A percentile compares a stretch with the other conserved stretches of the same genome.
Evolutionary conservation across 768 basidiomycete genomes (phyloP).

Genomic region (Leucocoprinus leucothites): DNA sequence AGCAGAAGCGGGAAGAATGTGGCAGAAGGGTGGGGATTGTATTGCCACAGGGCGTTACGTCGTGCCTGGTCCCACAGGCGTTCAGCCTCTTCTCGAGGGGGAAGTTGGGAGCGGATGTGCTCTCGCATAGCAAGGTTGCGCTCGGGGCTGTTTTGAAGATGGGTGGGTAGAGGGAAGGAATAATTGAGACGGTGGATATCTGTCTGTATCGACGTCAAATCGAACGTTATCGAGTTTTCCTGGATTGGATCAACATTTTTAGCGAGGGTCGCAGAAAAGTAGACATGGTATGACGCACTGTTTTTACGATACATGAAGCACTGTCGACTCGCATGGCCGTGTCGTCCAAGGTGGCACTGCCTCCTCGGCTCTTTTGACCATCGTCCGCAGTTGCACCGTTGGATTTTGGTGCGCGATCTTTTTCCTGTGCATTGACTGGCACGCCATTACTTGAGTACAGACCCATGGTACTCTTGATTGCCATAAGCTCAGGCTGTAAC

Average conservation of each 20-base stretch:
- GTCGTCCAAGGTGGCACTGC: constrained; percentile 31
- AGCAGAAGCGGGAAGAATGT: constrained; percentile 64
- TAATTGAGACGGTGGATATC: constrained; percentile 53
- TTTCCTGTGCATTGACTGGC: background rate
- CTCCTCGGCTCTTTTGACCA: constrained; percentile 19
- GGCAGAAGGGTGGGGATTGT: constrained; percentile 63
- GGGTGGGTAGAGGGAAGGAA: constrained; percentile 45
- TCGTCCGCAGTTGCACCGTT: background rate
- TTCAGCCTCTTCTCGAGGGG: constrained; percentile 52
- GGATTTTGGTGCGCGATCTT: background rate
- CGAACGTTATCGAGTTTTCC: constrained; percentile 5
- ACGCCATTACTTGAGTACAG: constrained; percentile 34
- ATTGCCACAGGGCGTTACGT: constrained; percentile 69
- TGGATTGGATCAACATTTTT: background rate
- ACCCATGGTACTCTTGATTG: constrained; percentile 55
- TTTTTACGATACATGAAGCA: constrained; percentile 1
- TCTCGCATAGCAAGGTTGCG: constrained; percentile 53
- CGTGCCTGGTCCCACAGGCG: constrained; percentile 62
- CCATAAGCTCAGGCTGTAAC: constrained; percentile 43
- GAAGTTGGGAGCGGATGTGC: constrained; percentile 55
- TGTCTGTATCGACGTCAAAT: constrained; percentile 13
- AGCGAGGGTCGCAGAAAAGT: constrained; percentile 6
- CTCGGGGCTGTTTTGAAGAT: constrained; percentile 30
- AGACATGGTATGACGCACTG: constrained; percentile 11
- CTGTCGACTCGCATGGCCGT: constrained; percentile 19